phyloP scores from a whole-genome alignment of 345 rosid species.

The Pugionium cornutum region DNA sequence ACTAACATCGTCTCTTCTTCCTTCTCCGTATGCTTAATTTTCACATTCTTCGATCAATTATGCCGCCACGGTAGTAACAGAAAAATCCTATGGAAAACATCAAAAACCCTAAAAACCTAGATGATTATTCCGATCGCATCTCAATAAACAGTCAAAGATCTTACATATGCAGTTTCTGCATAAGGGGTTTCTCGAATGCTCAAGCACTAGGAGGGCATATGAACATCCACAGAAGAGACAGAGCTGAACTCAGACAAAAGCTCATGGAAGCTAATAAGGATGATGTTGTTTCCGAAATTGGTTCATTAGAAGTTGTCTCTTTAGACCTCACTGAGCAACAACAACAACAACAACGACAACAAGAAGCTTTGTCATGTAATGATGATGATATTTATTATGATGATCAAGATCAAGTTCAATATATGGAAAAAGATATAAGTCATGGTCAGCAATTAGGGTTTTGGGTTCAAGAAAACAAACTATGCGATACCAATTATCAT shows the following conservation, averaged over 20 bases:
- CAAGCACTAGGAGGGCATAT: conserved; percentile 95
- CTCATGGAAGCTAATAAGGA: conserved; percentile 37
- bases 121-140: conserved; percentile 19
- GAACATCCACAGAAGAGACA: conserved; percentile 89
- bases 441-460: conserved; percentile 24
- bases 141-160: conserved; percentile 45
- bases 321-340: conserved; percentile 24
- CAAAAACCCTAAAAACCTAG: conserved; percentile 26
- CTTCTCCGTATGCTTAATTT: conserved; percentile 9
- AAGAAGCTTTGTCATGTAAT: conserved; percentile 27
- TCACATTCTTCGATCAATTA: conserved; percentile 22
- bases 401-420: neutral
- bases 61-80: conserved; percentile 2
- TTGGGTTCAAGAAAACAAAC: conserved; percentile 24
- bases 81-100: conserved; percentile 26
- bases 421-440: conserved; percentile 17
- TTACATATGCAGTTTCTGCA: conserved; percentile 77
- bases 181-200: conserved; percentile 88
- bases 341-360: conserved; percentile 2
- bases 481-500: conserved; percentile 15
- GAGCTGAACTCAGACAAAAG: conserved; percentile 60
- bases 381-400: neutral
- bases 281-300: conserved; percentile 19
- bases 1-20: conserved; percentile 1
- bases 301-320: conserved; percentile 26